These are phyloP conservation scores for Didymella keratinophila DNA, from an alignment of 2,329 filamentous ascomycete species.

Conservation along the genomic window DNA sequence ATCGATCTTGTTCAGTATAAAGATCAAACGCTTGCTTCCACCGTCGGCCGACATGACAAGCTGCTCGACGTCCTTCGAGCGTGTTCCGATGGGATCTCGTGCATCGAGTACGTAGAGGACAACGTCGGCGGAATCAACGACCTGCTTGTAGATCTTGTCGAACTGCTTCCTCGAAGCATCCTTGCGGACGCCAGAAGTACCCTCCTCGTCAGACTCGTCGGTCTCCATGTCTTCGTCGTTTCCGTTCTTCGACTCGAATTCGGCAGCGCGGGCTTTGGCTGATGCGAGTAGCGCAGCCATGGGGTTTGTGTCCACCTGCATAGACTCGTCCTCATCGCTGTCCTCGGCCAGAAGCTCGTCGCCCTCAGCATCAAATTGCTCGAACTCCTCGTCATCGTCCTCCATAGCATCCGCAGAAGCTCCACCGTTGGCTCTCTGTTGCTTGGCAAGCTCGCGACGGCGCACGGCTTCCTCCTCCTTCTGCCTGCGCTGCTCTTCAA, in stretches of 20 bases:
- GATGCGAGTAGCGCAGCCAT: slow-evolving; percentile 92
- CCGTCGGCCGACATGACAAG: slow-evolving; percentile 87
- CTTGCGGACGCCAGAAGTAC: slow-evolving; percentile 45
- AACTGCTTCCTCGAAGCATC: slow-evolving; percentile 84
- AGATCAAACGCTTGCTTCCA: slow-evolving; percentile 85
- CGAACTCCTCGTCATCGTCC: slow-evolving; percentile 47
- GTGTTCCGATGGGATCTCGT: slow-evolving; percentile 87
- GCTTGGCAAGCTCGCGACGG: slow-evolving; percentile 72
- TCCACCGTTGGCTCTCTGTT: slow-evolving; percentile 50
- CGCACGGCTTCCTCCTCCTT: slow-evolving; percentile 79
- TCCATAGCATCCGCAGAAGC: slow-evolving; percentile 47
- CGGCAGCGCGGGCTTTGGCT: slow-evolving; percentile 76
- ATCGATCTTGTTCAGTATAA: slow-evolving; percentile 96
- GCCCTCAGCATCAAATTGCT: slow-evolving; percentile 59
- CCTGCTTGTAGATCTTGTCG: slow-evolving; percentile 95
- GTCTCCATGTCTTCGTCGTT: slow-evolving; percentile 67
- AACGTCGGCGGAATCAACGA: slow-evolving; percentile 87
- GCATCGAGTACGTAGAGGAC: slow-evolving; percentile 93
- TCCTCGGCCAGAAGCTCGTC: slow-evolving; percentile 59
- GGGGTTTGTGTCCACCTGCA: slow-evolving; percentile 77
- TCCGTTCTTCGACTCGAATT: slow-evolving; percentile 73
- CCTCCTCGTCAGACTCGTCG: slow-evolving; percentile 58
- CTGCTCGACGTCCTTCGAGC: slow-evolving; percentile 89
- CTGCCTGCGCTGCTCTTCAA: slow-evolving; percentile 83
- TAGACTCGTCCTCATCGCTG: slow-evolving; percentile 64